Base-by-base conservation (phyloP, 805 yeast genomes). In the Teunomyces cretensis region DNA sequence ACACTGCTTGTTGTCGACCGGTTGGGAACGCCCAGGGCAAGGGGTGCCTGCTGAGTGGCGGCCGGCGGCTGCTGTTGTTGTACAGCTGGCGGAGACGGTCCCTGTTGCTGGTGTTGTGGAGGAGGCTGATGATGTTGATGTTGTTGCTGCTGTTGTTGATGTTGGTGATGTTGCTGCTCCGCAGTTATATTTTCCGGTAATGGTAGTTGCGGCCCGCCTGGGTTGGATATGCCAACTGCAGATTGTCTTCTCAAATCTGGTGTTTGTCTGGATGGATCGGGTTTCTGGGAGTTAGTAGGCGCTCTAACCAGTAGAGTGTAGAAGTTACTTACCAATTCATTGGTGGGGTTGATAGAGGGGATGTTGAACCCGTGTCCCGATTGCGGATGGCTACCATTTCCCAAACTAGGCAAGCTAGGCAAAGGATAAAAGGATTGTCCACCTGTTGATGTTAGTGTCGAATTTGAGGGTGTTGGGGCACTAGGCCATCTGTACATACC, bases 371-470 rank as follows among this genome's bases (percentile, higher is more conserved):
- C 70, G 46, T 75, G 79, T 41, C 74, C 68, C 27, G 70, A 66
- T 48, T 64, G 74, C 28, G 60, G 63, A 44, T 65, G 68, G 37
- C 65, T 61, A 19, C 71, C 67, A 49, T 62, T 68, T 19, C 79
- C 76, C 47, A 75, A 58, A 27, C 78, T 77, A 4, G 83, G 78
- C 43, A 79, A 69, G 31, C 77, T 69, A 2, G 83, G 80, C 39
- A 79, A 67, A 14, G 80, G 74, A 53, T 76, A 77, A 44, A 72
- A 71, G 30, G 62, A 67, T 62, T 70, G 80, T 55, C 61, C 76
- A 53, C 77, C 72, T 55, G 49, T 27, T 49, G 41, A 39, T 9
- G 67, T 62, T 62, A 60, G 67, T 58, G 58, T 24, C 16, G 9
- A 26, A 14, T 32, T 22, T 27, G 11, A 7, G 33, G 12, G 11